Percentiles rank a stretch among this genome's conserved stretches.
Evolutionary conservation across 768 basidiomycete genomes (phyloP).

Genomic region (Mrakia frigida): DNA sequence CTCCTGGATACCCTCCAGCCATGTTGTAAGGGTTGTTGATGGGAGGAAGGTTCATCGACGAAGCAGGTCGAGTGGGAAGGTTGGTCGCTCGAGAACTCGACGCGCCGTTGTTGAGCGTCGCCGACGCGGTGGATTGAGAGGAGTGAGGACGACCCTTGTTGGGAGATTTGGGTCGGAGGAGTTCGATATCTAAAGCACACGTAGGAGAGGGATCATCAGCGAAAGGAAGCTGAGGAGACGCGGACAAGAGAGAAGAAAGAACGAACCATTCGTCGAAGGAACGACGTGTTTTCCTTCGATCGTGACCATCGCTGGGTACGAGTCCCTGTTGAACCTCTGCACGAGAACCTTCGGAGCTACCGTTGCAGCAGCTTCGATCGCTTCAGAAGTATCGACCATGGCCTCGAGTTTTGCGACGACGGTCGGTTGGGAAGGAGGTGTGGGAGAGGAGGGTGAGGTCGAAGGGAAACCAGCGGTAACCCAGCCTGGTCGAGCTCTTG

Average conservation of each 20-base stretch:
- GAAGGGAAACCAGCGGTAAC: slow-evolving; percentile 57
- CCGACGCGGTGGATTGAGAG: slow-evolving; percentile 14
- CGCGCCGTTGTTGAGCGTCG: slow-evolving; percentile 15
- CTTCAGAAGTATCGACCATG: neutral
- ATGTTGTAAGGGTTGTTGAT: neutral
- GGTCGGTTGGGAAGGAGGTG: neutral
- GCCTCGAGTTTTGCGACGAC: slow-evolving; percentile 4
- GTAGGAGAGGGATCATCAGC: neutral
- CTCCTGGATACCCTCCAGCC: neutral
- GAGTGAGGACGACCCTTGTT: slow-evolving; percentile 25
- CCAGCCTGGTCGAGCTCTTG: slow-evolving; percentile 77
- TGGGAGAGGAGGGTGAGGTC: neutral
- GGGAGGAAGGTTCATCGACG: neutral
- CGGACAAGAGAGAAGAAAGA: neutral
- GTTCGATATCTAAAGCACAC: slow-evolving; percentile 21
- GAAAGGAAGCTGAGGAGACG: neutral
- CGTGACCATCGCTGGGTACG: neutral
- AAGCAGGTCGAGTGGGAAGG: neutral
- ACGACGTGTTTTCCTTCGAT: slow-evolving; percentile 11
- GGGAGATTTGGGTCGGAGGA: slow-evolving; percentile 33
- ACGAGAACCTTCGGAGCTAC: neutral
- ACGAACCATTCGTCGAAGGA: slow-evolving; percentile 20
- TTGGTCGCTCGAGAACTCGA: neutral
- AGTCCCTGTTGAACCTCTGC: neutral
- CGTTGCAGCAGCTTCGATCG: too few relatives aligned